Percentiles rank a stretch among this genome's conserved stretches.
These are phyloP conservation scores for Ceratocystis eucalypticola DNA, from an alignment of 2,329 filamentous ascomycete species.

Conservation along the genomic window DNA sequence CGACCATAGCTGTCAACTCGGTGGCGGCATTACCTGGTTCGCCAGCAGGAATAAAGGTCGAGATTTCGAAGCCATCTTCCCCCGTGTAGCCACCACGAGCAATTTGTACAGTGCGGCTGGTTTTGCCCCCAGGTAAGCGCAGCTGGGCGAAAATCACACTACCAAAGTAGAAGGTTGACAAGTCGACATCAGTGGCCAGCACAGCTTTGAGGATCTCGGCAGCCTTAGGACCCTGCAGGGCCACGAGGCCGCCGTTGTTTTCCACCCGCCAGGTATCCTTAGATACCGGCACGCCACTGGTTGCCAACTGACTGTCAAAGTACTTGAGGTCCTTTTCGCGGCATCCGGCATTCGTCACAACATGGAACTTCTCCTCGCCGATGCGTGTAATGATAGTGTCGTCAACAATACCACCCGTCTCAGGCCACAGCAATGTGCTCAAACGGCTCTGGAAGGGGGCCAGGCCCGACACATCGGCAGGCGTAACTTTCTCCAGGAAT, in stretches of 20 bases:
- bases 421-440: constrained; percentile 67
- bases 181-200: constrained; percentile 41
- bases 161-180: constrained; percentile 70
- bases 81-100: constrained; percentile 91
- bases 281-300: constrained; percentile 38
- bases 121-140: constrained; percentile 39
- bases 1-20: constrained; percentile 39
- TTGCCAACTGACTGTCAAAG: constrained; percentile 54
- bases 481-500: constrained; percentile 76
- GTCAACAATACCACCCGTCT: constrained; percentile 82
- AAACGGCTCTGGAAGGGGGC: constrained; percentile 59
- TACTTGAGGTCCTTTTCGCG: constrained; percentile 77
- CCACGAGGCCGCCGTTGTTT: constrained; percentile 63
- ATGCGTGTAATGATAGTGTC: constrained; percentile 82
- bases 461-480: constrained; percentile 54
- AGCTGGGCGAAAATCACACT: constrained; percentile 54
- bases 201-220: constrained; percentile 53
- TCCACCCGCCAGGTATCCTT: constrained; percentile 55
- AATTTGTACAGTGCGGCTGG: constrained; percentile 42
- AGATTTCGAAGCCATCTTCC: constrained; percentile 96
- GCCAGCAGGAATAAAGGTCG: constrained; percentile 42
- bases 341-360: constrained; percentile 91
- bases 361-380: constrained; percentile 63
- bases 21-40: constrained; percentile 45
- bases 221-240: constrained; percentile 75